Percentiles rank a stretch among this genome's conserved stretches.
phyloP scores from a whole-genome alignment of 2,329 filamentous ascomycete species.

The Aspergillus cejpii region DNA sequence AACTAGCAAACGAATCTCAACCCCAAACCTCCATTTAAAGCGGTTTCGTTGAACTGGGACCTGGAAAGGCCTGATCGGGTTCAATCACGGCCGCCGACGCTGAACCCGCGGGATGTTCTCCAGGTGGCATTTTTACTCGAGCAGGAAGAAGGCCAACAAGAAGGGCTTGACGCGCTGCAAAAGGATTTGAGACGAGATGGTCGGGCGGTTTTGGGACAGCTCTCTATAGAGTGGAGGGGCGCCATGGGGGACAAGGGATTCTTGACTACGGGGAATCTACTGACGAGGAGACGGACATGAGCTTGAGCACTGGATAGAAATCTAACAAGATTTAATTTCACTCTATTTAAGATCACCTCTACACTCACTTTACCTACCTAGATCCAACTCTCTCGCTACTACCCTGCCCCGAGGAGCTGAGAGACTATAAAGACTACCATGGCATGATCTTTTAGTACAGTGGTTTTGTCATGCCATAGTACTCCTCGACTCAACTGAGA shows the following conservation, averaged over 20 bases:
- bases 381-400: too few relatives aligned
- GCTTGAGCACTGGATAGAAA: too few relatives aligned
- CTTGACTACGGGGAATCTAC: constrained; percentile 75
- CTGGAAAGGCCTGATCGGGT: constrained; percentile 30
- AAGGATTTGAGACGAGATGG: constrained; percentile 46
- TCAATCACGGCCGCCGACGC: constrained; percentile 38
- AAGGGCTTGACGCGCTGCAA: constrained; percentile 46
- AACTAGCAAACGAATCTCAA: constrained; percentile 46
- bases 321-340: too few relatives aligned
- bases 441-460: too few relatives aligned
- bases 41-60: constrained; percentile 52
- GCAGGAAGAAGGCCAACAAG: constrained; percentile 45
- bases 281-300: constrained; percentile 39
- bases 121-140: constrained; percentile 60
- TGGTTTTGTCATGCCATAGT: too few relatives aligned
- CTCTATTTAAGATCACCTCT: too few relatives aligned
- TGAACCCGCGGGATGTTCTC: constrained; percentile 57
- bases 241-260: constrained; percentile 85
- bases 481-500: too few relatives aligned
- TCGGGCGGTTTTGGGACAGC: constrained; percentile 64
- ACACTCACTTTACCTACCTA: too few relatives aligned
- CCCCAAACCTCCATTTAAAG: constrained; percentile 49
- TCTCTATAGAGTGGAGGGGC: constrained; percentile 82
- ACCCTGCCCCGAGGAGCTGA: too few relatives aligned
- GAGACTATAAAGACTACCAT: too few relatives aligned